Evolutionary conservation across 2,329 filamentous ascomycete genomes (phyloP), one percentile per base, ranked within the genome.

Genomic region (Drechslerella dactyloides): DNA sequence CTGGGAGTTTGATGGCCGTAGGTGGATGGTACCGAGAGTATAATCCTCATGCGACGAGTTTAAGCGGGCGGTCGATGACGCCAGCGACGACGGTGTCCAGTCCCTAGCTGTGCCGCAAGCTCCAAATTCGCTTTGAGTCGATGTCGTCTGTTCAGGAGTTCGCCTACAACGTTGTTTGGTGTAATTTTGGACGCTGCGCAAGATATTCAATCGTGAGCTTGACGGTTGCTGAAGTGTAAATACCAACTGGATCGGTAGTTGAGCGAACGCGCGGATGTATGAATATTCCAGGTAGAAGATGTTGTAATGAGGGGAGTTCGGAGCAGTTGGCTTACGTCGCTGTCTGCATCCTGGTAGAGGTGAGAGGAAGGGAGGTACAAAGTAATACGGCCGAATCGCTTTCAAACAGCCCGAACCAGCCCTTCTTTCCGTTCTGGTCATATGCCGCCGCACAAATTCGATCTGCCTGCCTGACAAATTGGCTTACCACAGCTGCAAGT

Each of bases 391-490:
- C 37, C 37, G 24, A 53, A 19, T 53, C 23, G 8, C 8, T 53
- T 15, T 30, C 15, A 35, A 35, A 53, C 24, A 10, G 19, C 15
- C 30, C 11, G 21, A n/a, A 53, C 15, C 15, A 13, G 11, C 3
- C 48, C 5, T n/a, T 35, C 50, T 53, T 53, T 46, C 58, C 27
- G 17, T 23, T 30, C 35, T 23, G 44, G 52, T 44, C 46, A 27
- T 23, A 48, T 62, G 58, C 57, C 52, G 57, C 37, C 46, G 46
- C 40, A 44, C 24, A 13, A 35, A 35, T 8, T 33, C 27, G 35
- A 53, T 62, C 52, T 40, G 48, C 52, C 42, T 59, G 42, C 42
- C 48, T 52, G n/a, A 27, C 48, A 53, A n/a, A 54, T 46, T 37
- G 30, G 35, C 33, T 42, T 21, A 23, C n/a, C 2, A 2, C 46